phyloP scores from a whole-genome alignment of 2,329 filamentous ascomycete genomes.

The Parastagonospora avenae region DNA sequence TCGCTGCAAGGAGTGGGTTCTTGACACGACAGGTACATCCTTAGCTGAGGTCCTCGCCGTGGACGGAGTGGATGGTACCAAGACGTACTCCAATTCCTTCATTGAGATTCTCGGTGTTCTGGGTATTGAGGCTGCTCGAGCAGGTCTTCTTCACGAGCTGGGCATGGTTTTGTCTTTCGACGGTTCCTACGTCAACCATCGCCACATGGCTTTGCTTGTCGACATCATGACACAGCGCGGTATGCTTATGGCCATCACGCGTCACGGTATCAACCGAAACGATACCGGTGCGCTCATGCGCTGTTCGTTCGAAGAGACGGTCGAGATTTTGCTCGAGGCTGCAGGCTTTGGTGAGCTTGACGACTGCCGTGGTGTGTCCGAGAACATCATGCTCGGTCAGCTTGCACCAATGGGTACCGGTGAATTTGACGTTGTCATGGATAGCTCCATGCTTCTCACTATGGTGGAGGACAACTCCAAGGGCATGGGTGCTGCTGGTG shows the following conservation, averaged over 20 bases:
- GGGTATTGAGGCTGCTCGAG: slow-evolving; percentile 92
- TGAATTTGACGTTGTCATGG: slow-evolving; percentile 90
- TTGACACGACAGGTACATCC: slow-evolving; percentile 91
- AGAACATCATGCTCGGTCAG: slow-evolving; percentile 98
- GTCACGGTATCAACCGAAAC: slow-evolving; percentile 97
- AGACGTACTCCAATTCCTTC: slow-evolving; percentile 94
- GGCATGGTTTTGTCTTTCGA: slow-evolving; percentile 95
- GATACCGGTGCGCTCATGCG: slow-evolving; percentile 98
- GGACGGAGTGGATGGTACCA: slow-evolving; percentile 81
- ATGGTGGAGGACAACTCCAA: slow-evolving; percentile 89
- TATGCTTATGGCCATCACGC: slow-evolving; percentile 91
- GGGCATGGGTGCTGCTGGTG: slow-evolving; percentile 69
- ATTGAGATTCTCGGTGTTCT: slow-evolving; percentile 94
- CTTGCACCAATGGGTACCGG: slow-evolving; percentile 96
- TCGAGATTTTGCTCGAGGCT: slow-evolving; percentile 96
- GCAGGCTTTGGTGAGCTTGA: slow-evolving; percentile 94
- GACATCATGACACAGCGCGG: slow-evolving; percentile 98
- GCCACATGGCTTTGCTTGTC: slow-evolving; percentile 90
- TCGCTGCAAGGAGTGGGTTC: slow-evolving; percentile 87
- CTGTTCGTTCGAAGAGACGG: slow-evolving; percentile 99
- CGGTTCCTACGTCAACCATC: slow-evolving; percentile 99
- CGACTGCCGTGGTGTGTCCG: slow-evolving; percentile 96
- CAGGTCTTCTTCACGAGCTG: slow-evolving; percentile 84
- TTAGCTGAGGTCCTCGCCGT: slow-evolving; percentile 83
- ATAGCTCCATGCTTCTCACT: slow-evolving; percentile 93